Percentiles rank a stretch among this genome's conserved stretches.
Evolutionary conservation across 306 rosid genomes (phyloP).

Genomic region (Trifolium repens): DNA sequence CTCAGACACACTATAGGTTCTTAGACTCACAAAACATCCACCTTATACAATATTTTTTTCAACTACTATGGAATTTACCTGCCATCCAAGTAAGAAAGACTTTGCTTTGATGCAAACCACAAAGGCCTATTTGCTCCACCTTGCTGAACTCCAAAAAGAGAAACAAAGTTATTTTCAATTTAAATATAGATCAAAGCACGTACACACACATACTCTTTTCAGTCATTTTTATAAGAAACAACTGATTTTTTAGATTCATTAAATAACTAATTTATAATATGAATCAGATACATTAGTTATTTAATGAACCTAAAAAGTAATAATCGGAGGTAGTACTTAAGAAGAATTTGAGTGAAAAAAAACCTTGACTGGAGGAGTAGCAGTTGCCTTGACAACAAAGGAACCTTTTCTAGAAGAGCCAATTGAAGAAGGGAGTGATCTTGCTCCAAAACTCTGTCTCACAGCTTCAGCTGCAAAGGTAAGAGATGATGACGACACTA

Average conservation of each 20-base stretch:
- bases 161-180: slow-evolving; percentile 6
- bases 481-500: slow-evolving; percentile 82
- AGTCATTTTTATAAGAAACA: no score
- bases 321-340: not conserved
- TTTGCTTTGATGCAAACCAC: slow-evolving; percentile 99
- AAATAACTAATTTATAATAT: no score
- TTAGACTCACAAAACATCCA: not conserved
- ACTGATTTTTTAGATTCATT: no score
- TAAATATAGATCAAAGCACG: not conserved
- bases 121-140: slow-evolving; percentile 75
- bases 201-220: no score
- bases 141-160: slow-evolving; percentile 63
- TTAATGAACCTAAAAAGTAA: no score
- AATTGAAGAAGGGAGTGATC: slow-evolving; percentile 53
- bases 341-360: not conserved
- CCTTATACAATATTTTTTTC: not conserved
- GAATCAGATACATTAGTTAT: no score
- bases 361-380: slow-evolving; percentile 95
- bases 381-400: slow-evolving; percentile 71
- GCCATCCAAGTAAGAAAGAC: slow-evolving; percentile 96
- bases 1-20: not conserved
- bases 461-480: slow-evolving; percentile 73
- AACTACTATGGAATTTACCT: slow-evolving; percentile 55
- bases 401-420: slow-evolving; percentile 61
- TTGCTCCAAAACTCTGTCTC: slow-evolving; percentile 60